Evolutionary conservation across 352 stramenopile genomes (phyloP).

Genomic region (Globisporangium recalcitrans): DNA sequence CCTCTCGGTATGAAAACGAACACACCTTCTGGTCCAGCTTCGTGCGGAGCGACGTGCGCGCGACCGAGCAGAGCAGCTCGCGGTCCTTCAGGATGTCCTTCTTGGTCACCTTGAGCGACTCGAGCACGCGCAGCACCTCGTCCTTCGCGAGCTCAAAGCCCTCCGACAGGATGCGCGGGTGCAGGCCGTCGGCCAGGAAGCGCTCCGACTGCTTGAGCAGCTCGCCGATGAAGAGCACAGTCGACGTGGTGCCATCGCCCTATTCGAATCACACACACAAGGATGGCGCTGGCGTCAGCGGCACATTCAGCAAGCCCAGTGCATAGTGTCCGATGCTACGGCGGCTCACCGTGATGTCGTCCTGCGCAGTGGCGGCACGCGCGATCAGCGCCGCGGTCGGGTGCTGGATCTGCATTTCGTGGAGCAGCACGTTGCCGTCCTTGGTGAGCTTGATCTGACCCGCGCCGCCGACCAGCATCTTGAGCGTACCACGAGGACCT

Average conservation of each 20-base stretch:
- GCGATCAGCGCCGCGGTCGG: constrained; percentile 98
- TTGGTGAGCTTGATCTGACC: constrained; percentile 99
- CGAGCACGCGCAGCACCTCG: constrained; percentile 91
- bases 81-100: constrained; percentile 89
- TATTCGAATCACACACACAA: constrained; percentile 13
- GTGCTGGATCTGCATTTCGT: constrained; percentile 99
- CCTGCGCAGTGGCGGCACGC: constrained; percentile 96
- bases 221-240: constrained; percentile 98
- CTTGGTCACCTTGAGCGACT: constrained; percentile 85
- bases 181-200: constrained; percentile 95
- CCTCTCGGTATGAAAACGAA: not conserved
- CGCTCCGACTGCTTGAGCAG: constrained; percentile 97
- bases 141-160: constrained; percentile 98
- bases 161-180: constrained; percentile 96
- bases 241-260: constrained; percentile 98
- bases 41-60: constrained; percentile 95
- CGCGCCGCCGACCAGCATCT: constrained; percentile 99
- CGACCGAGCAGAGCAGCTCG: constrained; percentile 93
- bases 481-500: constrained; percentile 97
- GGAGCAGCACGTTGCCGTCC: constrained; percentile 98
- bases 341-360: constrained; percentile 78
- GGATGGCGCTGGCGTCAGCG: too few species aligned
- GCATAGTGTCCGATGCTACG: not conserved
- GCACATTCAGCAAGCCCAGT: too few species aligned
- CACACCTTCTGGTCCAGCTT: constrained; percentile 94